Percentiles rank a stretch among this genome's conserved stretches.
Evolutionary conservation across 164 flowering plant genomes (phyloP).

Genomic region (Magnolia sinica): DNA sequence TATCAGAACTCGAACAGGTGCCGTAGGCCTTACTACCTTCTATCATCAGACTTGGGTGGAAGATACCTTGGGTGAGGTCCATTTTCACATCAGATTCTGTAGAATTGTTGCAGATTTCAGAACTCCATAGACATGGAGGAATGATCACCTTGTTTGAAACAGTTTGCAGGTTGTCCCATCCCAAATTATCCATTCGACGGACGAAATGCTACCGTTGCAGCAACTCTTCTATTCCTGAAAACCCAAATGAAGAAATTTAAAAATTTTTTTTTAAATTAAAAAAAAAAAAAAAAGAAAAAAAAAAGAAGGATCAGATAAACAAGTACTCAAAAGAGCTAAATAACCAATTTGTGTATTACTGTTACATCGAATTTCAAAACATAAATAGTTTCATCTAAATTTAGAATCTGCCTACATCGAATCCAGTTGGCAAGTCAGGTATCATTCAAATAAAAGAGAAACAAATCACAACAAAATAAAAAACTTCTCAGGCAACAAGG

Average conservation of each 20-base stretch:
- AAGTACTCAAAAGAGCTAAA: not conserved
- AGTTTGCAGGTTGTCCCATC: constrained; percentile 32
- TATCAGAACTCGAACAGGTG: constrained; percentile 7
- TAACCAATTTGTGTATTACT: too few species aligned
- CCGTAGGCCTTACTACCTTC: not conserved
- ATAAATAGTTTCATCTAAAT: not conserved
- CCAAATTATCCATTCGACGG: constrained; percentile 35
- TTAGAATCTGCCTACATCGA: too few species aligned
- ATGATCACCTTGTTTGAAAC: constrained; percentile 4
- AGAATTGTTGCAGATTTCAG: constrained; percentile 21
- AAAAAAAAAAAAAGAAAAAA: too few species aligned
- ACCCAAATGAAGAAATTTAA: not conserved
- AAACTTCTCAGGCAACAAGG: not conserved
- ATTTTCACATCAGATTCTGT: constrained; percentile 19
- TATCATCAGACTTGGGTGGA: not conserved
- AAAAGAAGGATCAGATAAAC: not conserved
- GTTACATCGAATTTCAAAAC: too few species aligned
- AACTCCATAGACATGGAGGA: constrained; percentile 29
- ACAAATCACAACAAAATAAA: too few species aligned
- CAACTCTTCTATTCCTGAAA: not conserved
- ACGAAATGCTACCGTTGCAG: not conserved
- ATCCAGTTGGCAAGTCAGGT: not conserved
- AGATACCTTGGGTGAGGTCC: constrained; percentile 11
- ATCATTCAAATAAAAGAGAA: not conserved
- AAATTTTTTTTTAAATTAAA: too few species aligned